Base-by-base conservation (phyloP, 139 green algal species). In the Yamagishiella unicocca region DNA sequence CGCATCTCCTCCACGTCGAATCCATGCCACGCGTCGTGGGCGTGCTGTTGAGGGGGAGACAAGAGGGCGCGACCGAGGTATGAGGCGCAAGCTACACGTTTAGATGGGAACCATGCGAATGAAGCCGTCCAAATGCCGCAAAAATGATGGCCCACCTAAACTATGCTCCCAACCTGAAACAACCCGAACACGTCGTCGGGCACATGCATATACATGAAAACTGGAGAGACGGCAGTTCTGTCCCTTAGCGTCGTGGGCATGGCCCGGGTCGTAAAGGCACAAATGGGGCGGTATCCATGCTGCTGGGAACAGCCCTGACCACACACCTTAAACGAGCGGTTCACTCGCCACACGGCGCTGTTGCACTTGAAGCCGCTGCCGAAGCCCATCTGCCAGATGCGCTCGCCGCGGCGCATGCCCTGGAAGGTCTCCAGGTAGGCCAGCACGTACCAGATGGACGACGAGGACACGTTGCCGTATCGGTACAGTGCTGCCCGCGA, bases 361-460 rank as follows among this genome's bases (percentile, higher is more conserved):
- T 99, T 99, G 95, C 95, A 98, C 94, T 99, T 99, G 93, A 99
- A 98, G 75, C 97, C 97, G n/a, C 88, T 95, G 83, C 97, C 97
- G 91, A 98, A 99, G 68, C 90, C 96, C 64, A 99, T 93, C 94
- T 99, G 97, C 96, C 96, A 98, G 21, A 98, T 91, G 43, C 91
- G 67, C 64, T 98, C 96, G 33, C 95, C 95, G 21, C 87, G 87
- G 22, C 88, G 83, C 79, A 98, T 91, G 27, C 93, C 91, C 62
- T 93, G 88, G 40, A 86, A 50, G 14, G 87, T 79, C 90, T 98
- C 96, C 21, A 96, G 94, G 90, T 95, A 98, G 0, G 91, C 89
- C 78, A 98, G 92, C 43, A 94, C 89, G 74, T 85, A 96, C 94
- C 96, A 98, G 66, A 98, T 94, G 53, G 94, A 97, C 43, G 90